Evolutionary conservation across 169 alveolate species (phyloP), one percentile per base, ranked within the genome.

Genomic region (Plasmodium knowlesi): DNA sequence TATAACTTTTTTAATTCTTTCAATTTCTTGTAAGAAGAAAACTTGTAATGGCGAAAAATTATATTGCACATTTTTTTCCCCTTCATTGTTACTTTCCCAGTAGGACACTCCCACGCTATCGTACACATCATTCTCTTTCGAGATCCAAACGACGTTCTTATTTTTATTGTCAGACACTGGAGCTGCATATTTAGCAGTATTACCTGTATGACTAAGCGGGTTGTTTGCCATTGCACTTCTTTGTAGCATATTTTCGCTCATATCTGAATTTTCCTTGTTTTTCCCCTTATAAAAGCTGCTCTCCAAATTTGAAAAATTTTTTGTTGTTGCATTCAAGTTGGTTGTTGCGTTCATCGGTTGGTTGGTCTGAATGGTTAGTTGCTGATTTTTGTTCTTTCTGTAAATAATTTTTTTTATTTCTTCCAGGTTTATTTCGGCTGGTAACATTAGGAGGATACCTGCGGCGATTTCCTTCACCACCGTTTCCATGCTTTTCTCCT

Each of bases 21-120:
- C 97, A 74, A 98, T 95, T 98, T 99, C 99, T 97, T 98, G 98
- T 95, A 97, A 97, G 39, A 99, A 96, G 98, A 99, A 98, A 92
- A 98, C 98, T 96, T 99, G 98, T 79, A 99, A 98, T 76, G 99
- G 99, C 3, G 98, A 74, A 82, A 81, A 91, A 71, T 91, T 91
- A 82, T 81, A 91, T 34, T 91, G 95, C 37, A 91, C 84, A 4
- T 70, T 67, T 30, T 70, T 91, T n/a, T 91, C 95, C 9, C 82
- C 89, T 22, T 91, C 95, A 82, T 91, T 81, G 78, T 91, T 82
- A 32, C 25, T 34, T 61, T 91, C 95, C 95, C 95, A 91, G 37
- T 89, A 89, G 16, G 83, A 43, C 50, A 89, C 73, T 57, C 82
- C 94, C 32, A 86, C 1, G 6, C 67, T 76, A 25, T 74, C 61